Conservation (phyloP, 257 asterid genomes). For the Solanum acaule region DNA sequence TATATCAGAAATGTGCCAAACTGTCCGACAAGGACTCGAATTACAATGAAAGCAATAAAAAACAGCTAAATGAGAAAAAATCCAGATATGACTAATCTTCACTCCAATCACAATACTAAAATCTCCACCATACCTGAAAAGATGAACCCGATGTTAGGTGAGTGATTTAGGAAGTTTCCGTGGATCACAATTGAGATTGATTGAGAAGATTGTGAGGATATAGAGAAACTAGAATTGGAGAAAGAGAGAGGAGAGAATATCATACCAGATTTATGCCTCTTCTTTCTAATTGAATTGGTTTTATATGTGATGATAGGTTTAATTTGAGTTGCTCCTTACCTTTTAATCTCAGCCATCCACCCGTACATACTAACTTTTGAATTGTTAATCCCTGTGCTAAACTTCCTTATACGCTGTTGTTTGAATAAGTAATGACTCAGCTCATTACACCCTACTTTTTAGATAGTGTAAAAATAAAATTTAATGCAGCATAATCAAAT, state of each 20-base stretch:
- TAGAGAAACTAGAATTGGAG: background rate
- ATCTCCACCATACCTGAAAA: background rate
- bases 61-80: background rate
- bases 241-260: background rate
- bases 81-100: background rate
- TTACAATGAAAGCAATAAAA: background rate
- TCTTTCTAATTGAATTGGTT: background rate
- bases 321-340: no score
- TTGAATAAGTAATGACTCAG: background rate
- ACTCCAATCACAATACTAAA: background rate
- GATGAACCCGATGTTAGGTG: background rate
- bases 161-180: background rate
- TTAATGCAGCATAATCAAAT: background rate
- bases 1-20: background rate
- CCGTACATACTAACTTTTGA: background rate
- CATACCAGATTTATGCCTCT: background rate
- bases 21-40: background rate
- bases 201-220: background rate
- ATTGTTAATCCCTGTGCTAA: background rate
- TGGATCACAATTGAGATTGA: background rate
- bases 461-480: background rate
- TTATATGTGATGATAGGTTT: background rate
- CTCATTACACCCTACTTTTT: background rate
- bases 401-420: background rate
- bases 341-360: background rate